These are phyloP conservation scores for Exophiala mesophila DNA, from an alignment of 2,329 filamentous ascomycete genomes.

Conservation along the genomic window DNA sequence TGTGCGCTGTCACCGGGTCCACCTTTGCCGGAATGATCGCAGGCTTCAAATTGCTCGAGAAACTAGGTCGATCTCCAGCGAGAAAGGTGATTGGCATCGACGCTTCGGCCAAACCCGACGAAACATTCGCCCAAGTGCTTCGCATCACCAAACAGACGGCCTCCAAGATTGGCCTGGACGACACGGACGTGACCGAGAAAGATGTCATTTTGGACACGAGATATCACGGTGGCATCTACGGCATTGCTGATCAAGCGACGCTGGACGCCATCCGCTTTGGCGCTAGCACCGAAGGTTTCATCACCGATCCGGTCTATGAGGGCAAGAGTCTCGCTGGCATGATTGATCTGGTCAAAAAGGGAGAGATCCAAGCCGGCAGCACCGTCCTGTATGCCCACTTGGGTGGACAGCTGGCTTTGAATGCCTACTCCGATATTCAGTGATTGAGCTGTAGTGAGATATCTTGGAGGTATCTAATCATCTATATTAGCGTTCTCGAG, in stretches of 20 bases:
- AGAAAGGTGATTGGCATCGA: slow-evolving; percentile 64
- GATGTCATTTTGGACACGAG: slow-evolving; percentile 61
- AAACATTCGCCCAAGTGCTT: slow-evolving; percentile 62
- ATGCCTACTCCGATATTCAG: slow-evolving; percentile 55
- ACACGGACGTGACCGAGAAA: slow-evolving; percentile 55
- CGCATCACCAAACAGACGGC: slow-evolving; percentile 62
- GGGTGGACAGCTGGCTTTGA: slow-evolving; percentile 65
- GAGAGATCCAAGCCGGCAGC: slow-evolving; percentile 54
- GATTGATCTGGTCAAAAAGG: slow-evolving; percentile 62
- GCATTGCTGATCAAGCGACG: slow-evolving; percentile 61
- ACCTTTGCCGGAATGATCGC: slow-evolving; percentile 69
- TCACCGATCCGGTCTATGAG: slow-evolving; percentile 72
- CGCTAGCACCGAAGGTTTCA: slow-evolving; percentile 64
- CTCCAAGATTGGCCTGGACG: slow-evolving; percentile 56
- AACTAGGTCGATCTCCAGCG: slow-evolving; percentile 37
- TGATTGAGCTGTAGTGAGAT: too few species aligned
- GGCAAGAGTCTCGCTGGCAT: slow-evolving; percentile 69
- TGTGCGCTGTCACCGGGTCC: slow-evolving; percentile 66
- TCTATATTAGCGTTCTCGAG: too few species aligned
- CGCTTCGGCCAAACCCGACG: slow-evolving; percentile 53
- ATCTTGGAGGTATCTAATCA: too few species aligned
- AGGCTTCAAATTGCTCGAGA: slow-evolving; percentile 62
- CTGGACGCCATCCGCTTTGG: slow-evolving; percentile 65
- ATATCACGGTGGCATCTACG: slow-evolving; percentile 65
- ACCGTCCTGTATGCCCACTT: slow-evolving; percentile 68